Percentiles rank a stretch among this genome's conserved stretches.
These are phyloP conservation scores for Sanghuangporus sanghuang DNA, from an alignment of 1,284 basidiomycete genomes.

Conservation along the genomic window DNA sequence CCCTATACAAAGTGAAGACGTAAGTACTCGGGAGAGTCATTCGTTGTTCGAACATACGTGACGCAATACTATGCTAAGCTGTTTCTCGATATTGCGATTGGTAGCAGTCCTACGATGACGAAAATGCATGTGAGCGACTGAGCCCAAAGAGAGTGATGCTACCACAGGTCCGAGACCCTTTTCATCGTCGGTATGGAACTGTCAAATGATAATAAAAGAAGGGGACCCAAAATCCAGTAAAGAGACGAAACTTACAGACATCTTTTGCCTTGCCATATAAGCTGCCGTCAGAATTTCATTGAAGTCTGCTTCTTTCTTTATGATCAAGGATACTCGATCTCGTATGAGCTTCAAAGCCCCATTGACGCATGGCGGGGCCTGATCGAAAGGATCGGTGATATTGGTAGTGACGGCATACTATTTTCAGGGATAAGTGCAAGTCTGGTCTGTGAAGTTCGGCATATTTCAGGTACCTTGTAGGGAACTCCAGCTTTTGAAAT, in stretches of 20 bases:
- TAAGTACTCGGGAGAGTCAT: neutral
- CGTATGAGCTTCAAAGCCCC: slow-evolving; percentile 55
- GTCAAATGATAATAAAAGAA: neutral
- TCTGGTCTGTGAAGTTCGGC: neutral
- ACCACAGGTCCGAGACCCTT: slow-evolving; percentile 63
- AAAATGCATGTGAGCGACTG: slow-evolving; percentile 73
- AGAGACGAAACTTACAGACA: slow-evolving; percentile 53
- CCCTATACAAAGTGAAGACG: slow-evolving; percentile 39
- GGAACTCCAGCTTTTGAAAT: slow-evolving; percentile 14
- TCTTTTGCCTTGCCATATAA: slow-evolving; percentile 77
- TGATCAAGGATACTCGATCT: slow-evolving; percentile 38
- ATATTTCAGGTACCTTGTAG: slow-evolving; percentile 15
- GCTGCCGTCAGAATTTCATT: slow-evolving; percentile 77
- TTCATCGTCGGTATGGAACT: slow-evolving; percentile 79
- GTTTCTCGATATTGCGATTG: slow-evolving; percentile 31
- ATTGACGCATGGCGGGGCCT: slow-evolving; percentile 50
- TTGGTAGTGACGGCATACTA: slow-evolving; percentile 73
- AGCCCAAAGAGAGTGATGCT: slow-evolving; percentile 68
- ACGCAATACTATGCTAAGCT: slow-evolving; percentile 52
- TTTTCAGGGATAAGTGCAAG: neutral
- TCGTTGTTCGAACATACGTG: slow-evolving; percentile 45
- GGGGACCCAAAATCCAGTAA: neutral
- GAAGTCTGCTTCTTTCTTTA: slow-evolving; percentile 39
- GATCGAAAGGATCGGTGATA: slow-evolving; percentile 59
- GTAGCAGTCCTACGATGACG: slow-evolving; percentile 30